Evolutionary conservation across 1,139 yeast species (phyloP), one percentile per base, ranked within the genome.

Genomic region (Suhomyces bolitotheri): DNA sequence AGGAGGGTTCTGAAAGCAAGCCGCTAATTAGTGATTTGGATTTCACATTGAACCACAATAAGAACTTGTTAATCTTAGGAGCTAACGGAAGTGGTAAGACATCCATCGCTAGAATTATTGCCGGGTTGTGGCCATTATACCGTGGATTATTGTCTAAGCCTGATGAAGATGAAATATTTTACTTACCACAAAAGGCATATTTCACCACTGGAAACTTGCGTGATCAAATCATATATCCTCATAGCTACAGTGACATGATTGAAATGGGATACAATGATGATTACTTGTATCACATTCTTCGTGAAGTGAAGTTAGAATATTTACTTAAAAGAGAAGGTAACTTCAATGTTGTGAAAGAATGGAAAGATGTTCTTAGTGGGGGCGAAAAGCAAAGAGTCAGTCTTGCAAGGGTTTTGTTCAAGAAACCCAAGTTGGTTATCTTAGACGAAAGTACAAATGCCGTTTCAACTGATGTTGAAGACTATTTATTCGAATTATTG

Each of bases 381-480:
- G 97, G 97, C 36, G 97, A 90, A 58, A 84, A 88, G 64, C 97
- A 90, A 66, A 78, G 96, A 53, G 76, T 89, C 56, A 82, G 89
- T 62, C 85, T 90, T 67, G 97, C 97, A 0, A 72, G 97, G 50
- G 77, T 90, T 5, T 68, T 90, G 49, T 88, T 84, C 64, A 86
- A 85, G 58, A 73, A 75, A 36, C 96, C 96, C 28, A 75, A 76
- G 55, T 85, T 86, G 60, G 92, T 90, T 3, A 79, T 90, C 5
- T 73, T 90, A 46, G 97, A 90, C 61, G 97, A 90, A 60, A 87
- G 95, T 22, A 90, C 97, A 8, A 86, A 89, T 54, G 97, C 97
- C 0, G 92, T 90, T 11, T 80, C 90, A 40, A 83, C 86, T 24
- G 97, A 90, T 59, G 90, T 87, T 56, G 97, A 90, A 60, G 97